A percentile compares a stretch with the other conserved stretches of the same genome.
phyloP scores from a whole-genome alignment of 2,329 filamentous ascomycete species.

The Chaetomium globosum region DNA sequence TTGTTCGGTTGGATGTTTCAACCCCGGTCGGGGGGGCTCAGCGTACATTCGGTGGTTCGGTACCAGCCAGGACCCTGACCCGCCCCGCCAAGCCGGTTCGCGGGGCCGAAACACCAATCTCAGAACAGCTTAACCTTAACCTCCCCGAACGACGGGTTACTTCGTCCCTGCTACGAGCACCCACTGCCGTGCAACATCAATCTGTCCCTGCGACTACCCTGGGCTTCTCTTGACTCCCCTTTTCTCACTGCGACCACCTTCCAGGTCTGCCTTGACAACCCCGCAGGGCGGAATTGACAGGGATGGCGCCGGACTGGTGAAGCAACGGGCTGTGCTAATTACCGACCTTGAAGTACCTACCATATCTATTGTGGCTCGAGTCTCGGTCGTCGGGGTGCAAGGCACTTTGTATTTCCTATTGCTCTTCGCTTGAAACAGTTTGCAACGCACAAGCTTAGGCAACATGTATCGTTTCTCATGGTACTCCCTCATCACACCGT shows the following conservation, averaged over 20 bases:
- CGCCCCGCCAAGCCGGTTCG: slow-evolving; percentile 14
- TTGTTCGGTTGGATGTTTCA: too few species aligned
- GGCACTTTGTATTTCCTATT: neutral
- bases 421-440: neutral
- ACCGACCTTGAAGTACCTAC: too few species aligned
- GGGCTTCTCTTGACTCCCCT: neutral
- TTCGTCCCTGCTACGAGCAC: neutral
- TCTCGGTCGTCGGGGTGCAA: neutral
- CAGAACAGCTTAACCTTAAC: neutral
- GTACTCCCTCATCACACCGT: slow-evolving; percentile 28
- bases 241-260: neutral
- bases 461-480: slow-evolving; percentile 26
- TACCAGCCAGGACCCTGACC: neutral
- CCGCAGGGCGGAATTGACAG: neutral
- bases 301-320: slow-evolving; percentile 3
- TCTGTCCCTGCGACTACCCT: neutral
- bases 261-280: neutral
- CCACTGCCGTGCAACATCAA: neutral
- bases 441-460: neutral
- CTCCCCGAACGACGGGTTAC: too few species aligned
- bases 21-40: neutral
- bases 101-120: slow-evolving; percentile 7
- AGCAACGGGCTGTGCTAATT: neutral
- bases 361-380: neutral
- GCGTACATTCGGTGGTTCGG: too few species aligned